phyloP scores from a whole-genome alignment of 345 rosid species.

The Lepidium africanum region DNA sequence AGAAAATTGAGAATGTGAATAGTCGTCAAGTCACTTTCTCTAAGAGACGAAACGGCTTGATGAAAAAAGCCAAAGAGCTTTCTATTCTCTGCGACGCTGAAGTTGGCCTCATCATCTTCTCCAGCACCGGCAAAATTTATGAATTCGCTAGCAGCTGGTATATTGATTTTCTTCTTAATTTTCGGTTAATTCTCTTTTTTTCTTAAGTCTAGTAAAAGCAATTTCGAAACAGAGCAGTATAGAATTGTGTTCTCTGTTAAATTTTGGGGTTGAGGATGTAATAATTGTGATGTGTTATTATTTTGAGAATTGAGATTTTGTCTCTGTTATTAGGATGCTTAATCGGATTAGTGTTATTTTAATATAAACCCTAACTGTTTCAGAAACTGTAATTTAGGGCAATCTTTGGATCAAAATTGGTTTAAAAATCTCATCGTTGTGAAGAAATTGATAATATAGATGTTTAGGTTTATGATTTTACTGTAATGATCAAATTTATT shows the following conservation, averaged over 20 bases:
- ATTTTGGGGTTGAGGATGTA: not conserved
- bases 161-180: not conserved
- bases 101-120: conserved; percentile 86
- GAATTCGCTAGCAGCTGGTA: conserved; percentile 78
- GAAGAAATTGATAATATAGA: not conserved
- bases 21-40: conserved; percentile 98
- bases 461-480: not conserved
- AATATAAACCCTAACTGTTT: conserved; percentile 8
- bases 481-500: not conserved
- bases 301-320: not conserved
- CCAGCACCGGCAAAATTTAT: conserved; percentile 76
- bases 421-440: not conserved
- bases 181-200: not conserved
- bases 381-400: not conserved
- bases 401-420: not conserved
- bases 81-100: conserved; percentile 87
- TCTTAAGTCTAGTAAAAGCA: not conserved
- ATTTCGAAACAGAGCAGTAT: conserved; percentile 13
- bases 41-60: conserved; percentile 77
- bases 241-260: not conserved
- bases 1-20: conserved; percentile 87
- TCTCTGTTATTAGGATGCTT: not conserved
- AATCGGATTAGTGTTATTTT: not conserved
- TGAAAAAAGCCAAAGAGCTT: conserved; percentile 80
- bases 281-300: not conserved